Evolutionary conservation across 2,329 filamentous ascomycete species (phyloP), one percentile per base, ranked within the genome.

Genomic region (Purpureocillium lavendulum): DNA sequence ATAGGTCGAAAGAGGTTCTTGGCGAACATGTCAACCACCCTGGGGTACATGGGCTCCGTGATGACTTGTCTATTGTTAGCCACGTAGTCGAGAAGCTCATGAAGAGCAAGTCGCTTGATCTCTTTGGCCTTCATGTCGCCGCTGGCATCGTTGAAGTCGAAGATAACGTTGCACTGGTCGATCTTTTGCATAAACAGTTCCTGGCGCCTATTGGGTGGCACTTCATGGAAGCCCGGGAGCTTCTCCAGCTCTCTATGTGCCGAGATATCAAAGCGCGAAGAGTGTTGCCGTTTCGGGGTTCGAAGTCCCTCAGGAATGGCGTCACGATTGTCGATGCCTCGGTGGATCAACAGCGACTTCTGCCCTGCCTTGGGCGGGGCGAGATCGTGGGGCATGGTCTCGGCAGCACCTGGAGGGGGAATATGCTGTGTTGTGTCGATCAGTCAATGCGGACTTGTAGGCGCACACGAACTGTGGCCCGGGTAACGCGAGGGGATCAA

Each of bases 151-250:
- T 97, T 98, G 69, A 98, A 98, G 67, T 98, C 92, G 59, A 98
- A 98, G 55, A 98, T 98, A 69, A 98, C 94, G 60, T 98, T 98
- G 71, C 92, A 98, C 62, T 98, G 92, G 56, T 97, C 92, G 52
- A 98, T 92, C 73, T 98, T 98, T 60, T 97, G 89, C 89, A 98
- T 96, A 66, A 98, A 98, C 14, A 98, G 77, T 53, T 97, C 90
- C 65, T 96, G 89, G 45, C 92, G 80, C 47, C 90, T 81, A 59
- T 94, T 94, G 13, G 92, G 92, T 10, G 90, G 85, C 18, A 97
- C 92, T 64, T 98, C 92, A 56, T 98, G 92, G 64, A 98, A 98
- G 29, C 92, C 92, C 2, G 92, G 90, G 17, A 98, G 73, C 67
- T 98, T 98, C 63, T 98, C 92, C 37, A 98, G 73, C 62, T 98